Evolutionary conservation across 2,329 filamentous ascomycete genomes (phyloP).

Genomic region (Dothiorella sarmentorum): DNA sequence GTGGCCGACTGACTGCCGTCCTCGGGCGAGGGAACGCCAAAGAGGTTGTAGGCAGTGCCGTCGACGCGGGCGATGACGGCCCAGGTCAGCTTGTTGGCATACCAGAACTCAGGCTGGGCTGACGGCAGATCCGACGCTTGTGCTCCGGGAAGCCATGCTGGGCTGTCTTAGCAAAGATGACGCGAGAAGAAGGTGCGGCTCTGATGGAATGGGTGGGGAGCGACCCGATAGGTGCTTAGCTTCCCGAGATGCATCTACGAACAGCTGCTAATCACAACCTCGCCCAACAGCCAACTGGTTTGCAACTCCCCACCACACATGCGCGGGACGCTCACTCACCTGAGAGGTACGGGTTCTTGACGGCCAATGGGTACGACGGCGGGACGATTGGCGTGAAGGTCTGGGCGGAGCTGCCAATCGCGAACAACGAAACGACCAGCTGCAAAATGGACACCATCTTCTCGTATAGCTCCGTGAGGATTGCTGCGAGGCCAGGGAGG

Average conservation of each 20-base stretch:
- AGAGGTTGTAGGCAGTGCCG: slow-evolving; percentile 40
- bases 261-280: slow-evolving; percentile 1
- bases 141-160: slow-evolving; percentile 43
- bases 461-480: slow-evolving; percentile 4
- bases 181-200: slow-evolving; percentile 11
- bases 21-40: slow-evolving; percentile 35
- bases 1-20: slow-evolving; percentile 31
- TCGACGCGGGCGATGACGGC: slow-evolving; percentile 42
- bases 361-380: slow-evolving; percentile 45
- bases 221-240: slow-evolving; percentile 3
- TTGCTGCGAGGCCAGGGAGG: background rate
- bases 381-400: slow-evolving; percentile 31
- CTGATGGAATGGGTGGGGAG: slow-evolving; percentile 4
- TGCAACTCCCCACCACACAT: background rate
- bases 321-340: slow-evolving; percentile 20
- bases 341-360: slow-evolving; percentile 44
- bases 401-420: slow-evolving; percentile 1
- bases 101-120: slow-evolving; percentile 43
- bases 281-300: background rate
- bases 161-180: slow-evolving; percentile 14
- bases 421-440: slow-evolving; percentile 5
- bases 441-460: slow-evolving; percentile 9
- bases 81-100: slow-evolving; percentile 41
- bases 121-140: slow-evolving; percentile 36
- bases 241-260: slow-evolving; percentile 10